Conservation (phyloP, 192 early-diverging fungal genomes). For the Podila clonocystis region DNA sequence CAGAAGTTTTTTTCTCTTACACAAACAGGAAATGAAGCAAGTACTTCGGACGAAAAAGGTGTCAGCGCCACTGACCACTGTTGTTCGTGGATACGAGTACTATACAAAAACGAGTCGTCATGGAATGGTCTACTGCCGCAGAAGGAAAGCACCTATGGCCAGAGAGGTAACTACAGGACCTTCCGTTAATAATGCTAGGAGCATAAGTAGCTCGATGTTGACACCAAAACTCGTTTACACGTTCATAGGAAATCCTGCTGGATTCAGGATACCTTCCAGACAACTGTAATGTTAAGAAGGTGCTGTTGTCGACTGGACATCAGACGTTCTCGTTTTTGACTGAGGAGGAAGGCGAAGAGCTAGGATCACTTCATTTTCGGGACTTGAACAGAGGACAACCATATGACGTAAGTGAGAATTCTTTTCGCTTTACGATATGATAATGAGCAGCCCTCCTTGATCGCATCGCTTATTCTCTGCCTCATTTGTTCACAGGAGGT, state of each 20-base stretch:
- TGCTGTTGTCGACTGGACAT: conserved; percentile 62
- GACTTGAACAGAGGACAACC: conserved; percentile 47
- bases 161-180: conserved; percentile 46
- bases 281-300: conserved; percentile 60
- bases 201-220: not conserved
- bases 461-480: not conserved
- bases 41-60: conserved; percentile 50
- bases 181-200: not conserved
- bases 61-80: conserved; percentile 56
- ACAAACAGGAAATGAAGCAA: conserved; percentile 62
- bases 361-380: conserved; percentile 61
- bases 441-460: not conserved
- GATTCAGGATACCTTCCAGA: conserved; percentile 58
- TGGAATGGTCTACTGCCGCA: conserved; percentile 62
- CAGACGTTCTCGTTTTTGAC: conserved; percentile 63
- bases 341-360: conserved; percentile 61
- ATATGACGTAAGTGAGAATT: conserved; percentile 43
- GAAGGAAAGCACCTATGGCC: conserved; percentile 38
- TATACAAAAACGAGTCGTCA: conserved; percentile 58
- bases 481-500: conserved; percentile 41
- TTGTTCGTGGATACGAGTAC: conserved; percentile 62
- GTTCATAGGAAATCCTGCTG: conserved; percentile 59
- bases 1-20: not conserved
- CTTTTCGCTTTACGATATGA: not conserved
- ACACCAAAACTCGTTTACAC: not conserved